Percentiles rank a stretch among this genome's conserved stretches.
These are phyloP conservation scores for Vaccinium vitisidaea DNA, from an alignment of 148 eudicot species.

Conservation along the genomic window DNA sequence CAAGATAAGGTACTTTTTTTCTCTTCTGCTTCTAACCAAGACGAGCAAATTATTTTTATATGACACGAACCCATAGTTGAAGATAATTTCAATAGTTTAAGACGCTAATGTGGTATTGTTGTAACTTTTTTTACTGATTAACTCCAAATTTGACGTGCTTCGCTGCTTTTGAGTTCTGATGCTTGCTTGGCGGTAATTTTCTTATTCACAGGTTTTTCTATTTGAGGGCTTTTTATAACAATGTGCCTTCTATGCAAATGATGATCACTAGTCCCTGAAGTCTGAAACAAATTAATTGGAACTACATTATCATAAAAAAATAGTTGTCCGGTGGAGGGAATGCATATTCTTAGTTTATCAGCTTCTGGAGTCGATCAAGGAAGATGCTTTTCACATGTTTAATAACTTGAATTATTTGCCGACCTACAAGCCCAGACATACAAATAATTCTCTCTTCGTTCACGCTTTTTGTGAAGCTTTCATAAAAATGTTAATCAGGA, in stretches of 20 bases:
- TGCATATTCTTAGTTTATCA: background rate
- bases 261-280: background rate
- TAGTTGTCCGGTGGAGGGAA: background rate
- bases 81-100: background rate
- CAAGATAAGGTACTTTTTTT: constrained; percentile 53
- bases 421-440: background rate
- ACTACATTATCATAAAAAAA: background rate
- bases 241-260: background rate
- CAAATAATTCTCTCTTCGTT: background rate
- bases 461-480: background rate
- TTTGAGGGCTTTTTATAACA: background rate
- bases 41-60: background rate
- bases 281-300: background rate
- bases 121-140: background rate
- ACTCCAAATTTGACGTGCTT: background rate
- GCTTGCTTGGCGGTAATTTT: background rate
- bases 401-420: constrained; percentile 1
- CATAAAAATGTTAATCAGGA: background rate
- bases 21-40: background rate
- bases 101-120: too few species aligned
- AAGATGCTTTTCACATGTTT: background rate
- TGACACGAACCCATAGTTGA: background rate
- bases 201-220: background rate
- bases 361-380: background rate
- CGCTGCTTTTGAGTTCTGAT: background rate